These are phyloP conservation scores for Botrytis fabae DNA, from an alignment of 2,329 filamentous ascomycete species.

Conservation along the genomic window DNA sequence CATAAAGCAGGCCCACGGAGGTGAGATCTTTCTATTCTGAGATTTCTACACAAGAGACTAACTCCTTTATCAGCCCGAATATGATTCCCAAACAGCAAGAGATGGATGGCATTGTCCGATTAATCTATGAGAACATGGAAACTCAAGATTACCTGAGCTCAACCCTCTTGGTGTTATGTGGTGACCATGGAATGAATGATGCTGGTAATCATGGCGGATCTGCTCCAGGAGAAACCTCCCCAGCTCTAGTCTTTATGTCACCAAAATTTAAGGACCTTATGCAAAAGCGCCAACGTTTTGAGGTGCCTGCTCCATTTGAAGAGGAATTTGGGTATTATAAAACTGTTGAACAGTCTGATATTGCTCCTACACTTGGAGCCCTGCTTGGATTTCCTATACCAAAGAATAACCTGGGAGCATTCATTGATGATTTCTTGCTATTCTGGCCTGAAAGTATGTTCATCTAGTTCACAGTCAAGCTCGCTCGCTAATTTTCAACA, in stretches of 20 bases:
- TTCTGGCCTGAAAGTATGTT: conserved; percentile 69
- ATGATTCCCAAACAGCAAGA: conserved; percentile 93
- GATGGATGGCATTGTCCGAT: conserved; percentile 81
- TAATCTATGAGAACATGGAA: conserved; percentile 76
- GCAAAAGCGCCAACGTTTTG: conserved; percentile 47
- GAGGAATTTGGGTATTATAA: conserved; percentile 82
- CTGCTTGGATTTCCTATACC: conserved; percentile 86
- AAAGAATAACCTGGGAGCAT: conserved; percentile 84
- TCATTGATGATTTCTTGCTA: conserved; percentile 75
- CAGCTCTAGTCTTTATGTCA: conserved; percentile 87
- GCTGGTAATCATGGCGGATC: conserved; percentile 96
- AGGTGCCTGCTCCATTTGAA: conserved; percentile 57
- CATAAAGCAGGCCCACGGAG: conserved; percentile 90
- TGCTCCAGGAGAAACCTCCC: conserved; percentile 88
- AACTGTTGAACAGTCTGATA: conserved; percentile 88
- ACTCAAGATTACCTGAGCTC: conserved; percentile 68
- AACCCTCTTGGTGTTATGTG: conserved; percentile 81
- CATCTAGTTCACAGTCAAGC: background rate
- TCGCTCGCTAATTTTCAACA: conserved; percentile 32
- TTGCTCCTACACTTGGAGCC: conserved; percentile 84
- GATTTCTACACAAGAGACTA: conserved; percentile 22
- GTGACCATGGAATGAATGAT: conserved; percentile 99
- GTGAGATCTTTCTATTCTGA: conserved; percentile 45
- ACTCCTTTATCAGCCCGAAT: conserved; percentile 60
- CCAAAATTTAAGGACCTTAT: conserved; percentile 78